Evolutionary conservation across 179 eudicot genomes (phyloP), one percentile per base, ranked within the genome.

Genomic region (Camellia oleifera): DNA sequence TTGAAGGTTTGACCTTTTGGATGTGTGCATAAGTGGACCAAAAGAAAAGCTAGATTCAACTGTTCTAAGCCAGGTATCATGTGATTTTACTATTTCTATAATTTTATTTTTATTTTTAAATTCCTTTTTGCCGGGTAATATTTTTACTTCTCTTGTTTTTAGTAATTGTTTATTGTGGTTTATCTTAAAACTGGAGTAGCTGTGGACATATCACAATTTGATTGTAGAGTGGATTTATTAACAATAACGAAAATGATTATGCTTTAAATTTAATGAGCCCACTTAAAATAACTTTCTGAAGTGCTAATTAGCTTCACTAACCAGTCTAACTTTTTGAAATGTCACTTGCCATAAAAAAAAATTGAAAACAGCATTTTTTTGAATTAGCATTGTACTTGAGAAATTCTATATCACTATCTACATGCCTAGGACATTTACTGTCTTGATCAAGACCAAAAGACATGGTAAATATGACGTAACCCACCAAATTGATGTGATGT

Each of bases 31-130:
- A 57, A 94, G 87, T 86, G 98, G 99, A 64, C 98, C 98, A 58
- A 95, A 95, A 86, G 99, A 92, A 77, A 94, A 94, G 94, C 91
- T 95, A 75, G 90, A 94, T 87, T 94, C 98, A 78, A 95, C 99
- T 77, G 90, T 94, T 71, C 75, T 94, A 79, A 94, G 99, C 80
- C 99, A 93, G 95, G 98, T 94, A 85, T 44, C 53, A 8, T 72
- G 13, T 46, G 7, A 67, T 64, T 20, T 12, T 81, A 18, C 45
- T 65, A 13, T 46, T 44, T 48, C n/a, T 61, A 11, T 23, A 42
- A 11, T 40, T 44, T 67, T 7, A 17, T 15, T 57, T 56, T 40
- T 5, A 18, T 52, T 61, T 2, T n/a, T 46, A n/a, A 7, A 62
- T 17, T 62, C 66, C 11, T 23, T 20, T 63, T 63, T 54, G 58